A percentile compares a stretch with the other conserved stretches of the same genome.
Evolutionary conservation across 1,284 basidiomycete genomes (phyloP).

Genomic region (Calocybe gambosa): DNA sequence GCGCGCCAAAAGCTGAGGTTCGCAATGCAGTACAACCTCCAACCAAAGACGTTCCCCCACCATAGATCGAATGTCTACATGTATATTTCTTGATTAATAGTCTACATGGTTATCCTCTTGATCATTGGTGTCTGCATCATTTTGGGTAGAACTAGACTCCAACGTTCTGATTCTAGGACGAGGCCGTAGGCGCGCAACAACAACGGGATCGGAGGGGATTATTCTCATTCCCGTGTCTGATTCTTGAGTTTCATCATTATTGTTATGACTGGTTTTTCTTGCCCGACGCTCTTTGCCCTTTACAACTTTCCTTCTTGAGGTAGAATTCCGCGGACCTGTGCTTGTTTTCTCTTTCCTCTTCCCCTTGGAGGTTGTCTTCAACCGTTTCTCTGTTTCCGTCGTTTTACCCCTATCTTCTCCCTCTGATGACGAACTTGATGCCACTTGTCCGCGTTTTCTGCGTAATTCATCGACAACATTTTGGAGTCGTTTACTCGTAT

Average conservation of each 20-base stretch:
- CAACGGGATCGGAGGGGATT: slow-evolving; percentile 14
- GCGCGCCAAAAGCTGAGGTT: slow-evolving; percentile 34
- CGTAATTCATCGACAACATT: slow-evolving; percentile 84
- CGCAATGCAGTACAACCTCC: slow-evolving; percentile 11
- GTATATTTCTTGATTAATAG: neutral
- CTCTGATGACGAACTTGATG: slow-evolving; percentile 3
- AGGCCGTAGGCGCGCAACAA: slow-evolving; percentile 17
- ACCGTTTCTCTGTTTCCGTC: slow-evolving; percentile 8
- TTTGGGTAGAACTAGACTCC: slow-evolving; percentile 4
- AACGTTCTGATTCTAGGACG: slow-evolving; percentile 14
- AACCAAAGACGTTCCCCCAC: slow-evolving; percentile 1
- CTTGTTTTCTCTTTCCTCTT: slow-evolving; percentile 9
- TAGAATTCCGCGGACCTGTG: slow-evolving; percentile 3
- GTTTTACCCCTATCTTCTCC: slow-evolving; percentile 11
- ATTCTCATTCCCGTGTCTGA: neutral
- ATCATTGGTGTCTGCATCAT: neutral
- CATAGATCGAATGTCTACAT: slow-evolving; percentile 9
- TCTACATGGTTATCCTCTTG: neutral
- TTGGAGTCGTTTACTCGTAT: slow-evolving; percentile 83
- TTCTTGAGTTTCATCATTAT: slow-evolving; percentile 3
- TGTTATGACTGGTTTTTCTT: slow-evolving; percentile 8
- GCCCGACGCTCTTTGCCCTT: neutral
- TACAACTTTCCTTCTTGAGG: neutral
- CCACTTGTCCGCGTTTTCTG: slow-evolving; percentile 23
- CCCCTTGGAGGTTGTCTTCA: slow-evolving; percentile 1